A percentile compares a stretch with the other conserved stretches of the same genome.
Evolutionary conservation across 441 rosid genomes (phyloP).

Genomic region (Adansonia grandidieri): DNA sequence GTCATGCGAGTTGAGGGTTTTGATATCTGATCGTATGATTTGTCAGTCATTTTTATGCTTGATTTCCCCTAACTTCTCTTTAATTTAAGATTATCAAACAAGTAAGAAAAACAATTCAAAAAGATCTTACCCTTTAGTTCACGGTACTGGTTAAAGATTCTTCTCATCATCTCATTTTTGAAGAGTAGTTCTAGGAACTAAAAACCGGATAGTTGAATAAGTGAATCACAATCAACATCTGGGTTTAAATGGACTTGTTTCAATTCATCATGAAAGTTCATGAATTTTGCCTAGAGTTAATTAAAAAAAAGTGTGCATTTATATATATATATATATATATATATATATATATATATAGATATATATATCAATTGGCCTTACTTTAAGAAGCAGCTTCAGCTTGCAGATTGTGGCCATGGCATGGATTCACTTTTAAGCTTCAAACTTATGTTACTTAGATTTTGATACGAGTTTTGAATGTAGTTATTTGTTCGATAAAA

Average conservation of each 20-base stretch:
- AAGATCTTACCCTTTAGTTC: background rate
- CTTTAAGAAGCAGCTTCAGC: constrained; percentile 8
- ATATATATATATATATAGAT: too few species aligned
- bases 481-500: too few species aligned
- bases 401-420: background rate
- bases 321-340: too few species aligned
- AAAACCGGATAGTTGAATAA: background rate
- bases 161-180: background rate
- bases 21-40: background rate
- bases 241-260: background rate
- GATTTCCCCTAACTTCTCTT: background rate
- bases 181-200: background rate
- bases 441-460: background rate
- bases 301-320: too few species aligned
- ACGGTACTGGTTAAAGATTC: constrained; percentile 1
- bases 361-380: background rate
- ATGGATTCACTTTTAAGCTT: background rate
- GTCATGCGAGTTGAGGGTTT: background rate
- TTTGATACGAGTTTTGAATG: background rate
- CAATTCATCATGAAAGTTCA: too few species aligned
- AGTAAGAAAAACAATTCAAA: background rate
- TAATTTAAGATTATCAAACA: background rate
- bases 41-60: background rate
- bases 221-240: background rate
- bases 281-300: too few species aligned